Evolutionary conservation across 345 rosid genomes (phyloP).

Genomic region (Populus ilicifolia): DNA sequence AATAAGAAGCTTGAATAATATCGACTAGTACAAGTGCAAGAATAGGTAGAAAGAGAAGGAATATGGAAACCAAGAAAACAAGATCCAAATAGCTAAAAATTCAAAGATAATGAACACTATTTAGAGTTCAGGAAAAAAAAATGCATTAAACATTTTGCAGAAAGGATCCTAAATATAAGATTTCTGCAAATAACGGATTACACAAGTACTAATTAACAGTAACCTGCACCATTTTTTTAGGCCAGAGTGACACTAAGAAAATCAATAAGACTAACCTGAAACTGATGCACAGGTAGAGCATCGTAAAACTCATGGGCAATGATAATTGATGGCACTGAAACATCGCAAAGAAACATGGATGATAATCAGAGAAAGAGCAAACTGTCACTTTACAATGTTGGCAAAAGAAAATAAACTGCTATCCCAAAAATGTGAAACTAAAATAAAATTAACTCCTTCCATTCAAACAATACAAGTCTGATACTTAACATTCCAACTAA

Average conservation of each 20-base stretch:
- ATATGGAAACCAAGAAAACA: background rate
- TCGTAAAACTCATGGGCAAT: conserved; percentile 94
- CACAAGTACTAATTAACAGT: background rate
- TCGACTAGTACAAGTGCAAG: too few relatives aligned
- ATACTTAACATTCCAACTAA: conserved; percentile 6
- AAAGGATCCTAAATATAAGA: background rate
- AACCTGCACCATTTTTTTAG: background rate
- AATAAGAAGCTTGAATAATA: too few relatives aligned
- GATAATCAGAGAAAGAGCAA: conserved; percentile 5
- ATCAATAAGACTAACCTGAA: conserved; percentile 59
- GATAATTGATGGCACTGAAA: conserved; percentile 72
- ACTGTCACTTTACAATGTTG: background rate
- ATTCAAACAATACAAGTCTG: background rate
- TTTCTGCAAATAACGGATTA: background rate
- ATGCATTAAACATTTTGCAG: background rate
- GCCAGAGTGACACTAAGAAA: background rate
- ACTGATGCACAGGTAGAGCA: conserved; percentile 92
- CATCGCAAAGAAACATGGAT: conserved; percentile 19
- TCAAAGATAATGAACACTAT: background rate
- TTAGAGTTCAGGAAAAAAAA: background rate
- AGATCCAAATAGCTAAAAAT: background rate
- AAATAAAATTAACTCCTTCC: background rate
- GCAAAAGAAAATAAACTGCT: background rate
- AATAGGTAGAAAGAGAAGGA: background rate
- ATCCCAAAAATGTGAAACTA: background rate